A percentile compares a stretch with the other conserved stretches of the same genome.
phyloP scores from a whole-genome alignment of 345 rosid species.

The Citrus australasica region DNA sequence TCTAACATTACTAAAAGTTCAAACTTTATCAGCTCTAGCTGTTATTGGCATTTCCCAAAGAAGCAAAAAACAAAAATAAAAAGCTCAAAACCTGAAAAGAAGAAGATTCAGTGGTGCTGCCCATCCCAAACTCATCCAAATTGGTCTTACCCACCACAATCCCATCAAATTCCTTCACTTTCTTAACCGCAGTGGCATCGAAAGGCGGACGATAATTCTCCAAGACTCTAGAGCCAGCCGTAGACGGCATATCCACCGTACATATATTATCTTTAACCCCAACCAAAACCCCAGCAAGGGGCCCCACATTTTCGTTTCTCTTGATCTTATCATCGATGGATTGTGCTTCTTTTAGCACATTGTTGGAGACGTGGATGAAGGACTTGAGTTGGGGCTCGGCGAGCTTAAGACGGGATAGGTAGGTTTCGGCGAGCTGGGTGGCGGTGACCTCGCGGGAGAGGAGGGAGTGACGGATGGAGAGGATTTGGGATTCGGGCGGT shows the following conservation, averaged over 20 bases:
- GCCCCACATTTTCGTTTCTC: slow-evolving; percentile 60
- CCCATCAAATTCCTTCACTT: slow-evolving; percentile 62
- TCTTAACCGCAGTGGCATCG: slow-evolving; percentile 75
- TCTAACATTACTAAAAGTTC: not conserved
- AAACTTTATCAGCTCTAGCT: not conserved
- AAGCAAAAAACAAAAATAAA: not conserved
- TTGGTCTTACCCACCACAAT: slow-evolving; percentile 89
- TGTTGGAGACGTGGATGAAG: slow-evolving; percentile 69
- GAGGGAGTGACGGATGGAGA: slow-evolving; percentile 66
- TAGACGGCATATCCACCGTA: slow-evolving; percentile 84
- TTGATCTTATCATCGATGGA: slow-evolving; percentile 45
- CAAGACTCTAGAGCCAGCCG: slow-evolving; percentile 75
- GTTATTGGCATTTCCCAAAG: not conserved
- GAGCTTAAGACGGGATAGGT: slow-evolving; percentile 58
- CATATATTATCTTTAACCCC: slow-evolving; percentile 88
- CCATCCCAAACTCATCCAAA: slow-evolving; percentile 96
- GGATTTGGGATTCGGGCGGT: slow-evolving; percentile 60
- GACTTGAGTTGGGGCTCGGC: slow-evolving; percentile 74
- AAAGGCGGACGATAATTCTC: slow-evolving; percentile 71
- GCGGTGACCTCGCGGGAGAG: slow-evolving; percentile 64
- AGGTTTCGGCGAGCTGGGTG: slow-evolving; percentile 63
- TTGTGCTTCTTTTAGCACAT: slow-evolving; percentile 50
- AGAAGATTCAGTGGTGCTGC: slow-evolving; percentile 85
- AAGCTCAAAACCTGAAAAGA: slow-evolving; percentile 61
- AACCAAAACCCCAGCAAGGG: slow-evolving; percentile 73